A percentile compares a stretch with the other conserved stretches of the same genome.
phyloP scores from a whole-genome alignment of 1,284 basidiomycete genomes.

The Sanghuangporus baumii region DNA sequence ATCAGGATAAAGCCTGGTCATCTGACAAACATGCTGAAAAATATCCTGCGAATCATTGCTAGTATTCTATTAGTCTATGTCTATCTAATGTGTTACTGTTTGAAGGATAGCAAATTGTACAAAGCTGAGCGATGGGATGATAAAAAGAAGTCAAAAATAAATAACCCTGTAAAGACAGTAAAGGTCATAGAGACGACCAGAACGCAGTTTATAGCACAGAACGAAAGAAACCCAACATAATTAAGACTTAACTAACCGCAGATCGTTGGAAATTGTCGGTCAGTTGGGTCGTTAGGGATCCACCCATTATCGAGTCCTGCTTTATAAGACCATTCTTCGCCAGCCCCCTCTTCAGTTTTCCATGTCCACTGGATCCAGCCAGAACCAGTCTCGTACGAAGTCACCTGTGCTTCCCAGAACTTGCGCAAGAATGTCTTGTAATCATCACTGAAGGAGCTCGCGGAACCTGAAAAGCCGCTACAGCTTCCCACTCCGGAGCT shows the following conservation, averaged over 20 bases:
- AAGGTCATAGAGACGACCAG: too few relatives aligned
- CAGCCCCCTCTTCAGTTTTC: constrained; percentile 56
- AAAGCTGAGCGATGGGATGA: too few relatives aligned
- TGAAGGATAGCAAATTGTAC: too few relatives aligned
- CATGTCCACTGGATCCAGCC: constrained; percentile 70
- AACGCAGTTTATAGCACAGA: too few relatives aligned
- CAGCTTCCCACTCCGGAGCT: constrained; percentile 71
- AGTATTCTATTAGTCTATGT: too few relatives aligned
- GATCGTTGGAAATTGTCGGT: constrained; percentile 44
- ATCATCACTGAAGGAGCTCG: constrained; percentile 61
- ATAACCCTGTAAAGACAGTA: too few relatives aligned
- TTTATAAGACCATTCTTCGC: constrained; percentile 75
- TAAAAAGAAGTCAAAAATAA: too few relatives aligned
- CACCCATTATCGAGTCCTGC: constrained; percentile 75
- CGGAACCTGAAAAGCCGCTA: constrained; percentile 62
- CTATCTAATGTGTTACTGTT: too few relatives aligned
- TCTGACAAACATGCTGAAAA: background rate
- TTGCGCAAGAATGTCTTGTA: constrained; percentile 84
- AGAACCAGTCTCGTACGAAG: constrained; percentile 54
- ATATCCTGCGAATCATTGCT: too few relatives aligned
- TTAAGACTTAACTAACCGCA: constrained; percentile 28
- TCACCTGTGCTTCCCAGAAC: constrained; percentile 82
- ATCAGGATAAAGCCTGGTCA: background rate
- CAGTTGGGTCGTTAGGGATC: constrained; percentile 67
- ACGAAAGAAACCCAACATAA: background rate